phyloP scores from a whole-genome alignment of 2,329 filamentous ascomycete species.

The Fusarium goolgardi region DNA sequence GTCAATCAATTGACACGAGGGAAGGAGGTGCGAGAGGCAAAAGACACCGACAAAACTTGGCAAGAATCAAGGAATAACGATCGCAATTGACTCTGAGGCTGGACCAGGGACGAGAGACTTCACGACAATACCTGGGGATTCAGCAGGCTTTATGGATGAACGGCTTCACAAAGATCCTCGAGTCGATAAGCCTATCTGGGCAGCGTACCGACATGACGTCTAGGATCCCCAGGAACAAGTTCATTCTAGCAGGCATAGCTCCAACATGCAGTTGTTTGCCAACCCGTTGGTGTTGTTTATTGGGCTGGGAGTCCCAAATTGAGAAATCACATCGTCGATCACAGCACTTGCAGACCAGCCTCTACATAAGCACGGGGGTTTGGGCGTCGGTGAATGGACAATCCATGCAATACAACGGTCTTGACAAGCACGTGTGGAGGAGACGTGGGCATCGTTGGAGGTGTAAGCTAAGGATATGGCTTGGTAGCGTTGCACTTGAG shows the following conservation, averaged over 20 bases:
- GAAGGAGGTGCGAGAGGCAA: conserved; percentile 1
- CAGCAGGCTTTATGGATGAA: conserved; percentile 36
- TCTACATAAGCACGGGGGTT: conserved; percentile 27
- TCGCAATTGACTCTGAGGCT: conserved; percentile 31
- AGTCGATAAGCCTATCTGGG: conserved; percentile 36
- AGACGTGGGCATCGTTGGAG: conserved; percentile 40
- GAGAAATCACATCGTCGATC: conserved; percentile 36
- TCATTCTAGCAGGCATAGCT: conserved; percentile 21
- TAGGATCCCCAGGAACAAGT: conserved; percentile 24
- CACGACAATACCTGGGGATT: conserved; percentile 11
- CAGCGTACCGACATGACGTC: conserved; percentile 29
- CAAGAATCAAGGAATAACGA: conserved; percentile 12
- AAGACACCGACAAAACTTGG: conserved; percentile 10
- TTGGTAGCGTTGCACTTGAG: conserved; percentile 29
- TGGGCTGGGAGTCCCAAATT: conserved; percentile 30
- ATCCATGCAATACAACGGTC: conserved; percentile 17
- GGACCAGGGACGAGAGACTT: conserved; percentile 6
- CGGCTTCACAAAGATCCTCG: conserved; percentile 21
- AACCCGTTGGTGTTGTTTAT: conserved; percentile 35
- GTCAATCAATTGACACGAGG: conserved; percentile 20
- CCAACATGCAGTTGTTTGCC: conserved; percentile 16
- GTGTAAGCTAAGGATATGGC: conserved; percentile 20
- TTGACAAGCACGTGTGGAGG: conserved; percentile 41
- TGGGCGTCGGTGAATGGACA: conserved; percentile 14
- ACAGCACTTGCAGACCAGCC: conserved; percentile 30